Base-by-base conservation (phyloP, 352 stramenopile genomes). In the Phytophthora melonis region DNA sequence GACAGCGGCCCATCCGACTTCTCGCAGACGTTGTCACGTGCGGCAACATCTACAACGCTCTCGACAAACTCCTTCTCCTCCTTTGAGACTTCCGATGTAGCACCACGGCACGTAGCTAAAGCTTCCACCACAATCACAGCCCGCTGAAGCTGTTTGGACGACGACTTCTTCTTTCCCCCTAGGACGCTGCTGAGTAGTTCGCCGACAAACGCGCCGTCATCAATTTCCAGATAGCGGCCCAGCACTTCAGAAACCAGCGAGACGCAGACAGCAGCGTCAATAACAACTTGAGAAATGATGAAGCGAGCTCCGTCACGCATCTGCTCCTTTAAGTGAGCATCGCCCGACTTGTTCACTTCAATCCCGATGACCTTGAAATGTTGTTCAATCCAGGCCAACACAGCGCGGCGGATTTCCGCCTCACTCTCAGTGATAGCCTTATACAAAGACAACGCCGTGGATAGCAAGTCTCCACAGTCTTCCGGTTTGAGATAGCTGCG, bases 121-220 rank as follows among this genome's bases (percentile, higher is more conserved):
- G 79, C 77, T 55, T 84, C 77, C 32, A 88, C 71, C 39, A 83
- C 79, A 19, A 79, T 63, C 0, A 75, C 68, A 68, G 70, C 77
- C 11, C 77, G 32, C 32, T 74, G 52, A 3, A 84, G 19, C 43
- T 69, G 66, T 58, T n/a, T 61, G 5, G 39, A 45, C 39, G 39
- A 45, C 30, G 32, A 5, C 16, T 71, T 62, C 45, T 58, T 56
- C 36, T 57, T 59, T 34, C 19, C 25, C 56, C 18, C 58, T 14
- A 75, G 27, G 16, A 75, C 14, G 5, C n/a, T 66, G n/a, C 58
- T 18, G 8, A 91, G 60, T 43, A 93, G 57, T 36, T 82, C 39
- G 3, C 64, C 75, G 13, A 82, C 72, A 74, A 90, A 85, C 5
- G 55, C 45, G 61, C 66, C 63, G 19, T 53, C 68, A 13, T 50